Base-by-base conservation (phyloP, 2,329 filamentous ascomycete species). In the Cladophialophora yegresii region DNA sequence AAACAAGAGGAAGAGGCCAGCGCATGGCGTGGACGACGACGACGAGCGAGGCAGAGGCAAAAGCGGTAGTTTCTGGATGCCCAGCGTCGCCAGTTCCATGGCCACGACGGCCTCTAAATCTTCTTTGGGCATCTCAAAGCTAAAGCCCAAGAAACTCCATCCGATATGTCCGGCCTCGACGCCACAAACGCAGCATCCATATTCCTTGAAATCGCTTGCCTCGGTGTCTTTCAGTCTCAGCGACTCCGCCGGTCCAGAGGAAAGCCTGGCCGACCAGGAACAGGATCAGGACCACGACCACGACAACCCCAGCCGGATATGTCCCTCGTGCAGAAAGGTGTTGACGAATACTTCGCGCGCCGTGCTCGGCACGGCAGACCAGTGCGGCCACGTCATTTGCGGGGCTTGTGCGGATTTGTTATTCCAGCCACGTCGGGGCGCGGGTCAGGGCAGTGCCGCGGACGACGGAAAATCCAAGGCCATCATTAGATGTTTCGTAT, bases 351-450 rank as follows among this genome's bases (percentile, higher is more conserved):
- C 90, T 2, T 90, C 90, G 3, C 91, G 89, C 74, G 91, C 93
- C 0, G 86, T 93, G 75, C 81, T 97, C 58, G 88, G 91, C 1
- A 93, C 91, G 75, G 90, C 91, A 9, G 54, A 53, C 0, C 58
- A 47, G 1, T 99, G 93, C 72, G 93, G 93, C 0, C 93, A 99
- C 75, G 92, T 98, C 0, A 78, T 97, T 23, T 99, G 93, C 77
- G 89, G 90, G 72, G 88, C 85, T 45, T 97, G 93, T 73, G 89
- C 93, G 16, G 85, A 88, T 61, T 90, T 92, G 73, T 96, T 98
- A 76, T 88, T 97, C 82, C 32, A 33, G 32, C 3, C 32, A 40
- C 16, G 4, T 43, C 36, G 7, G 16, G 36, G 36, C n/a, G 13
- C 16, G 16, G 16, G 4, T 86, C 4, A 33, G 20, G 8, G 7